Percentiles rank a stretch among this genome's conserved stretches.
Conservation (phyloP, 2,329 filamentous ascomycete species). For the Sarocladiaceae sp. region DNA sequence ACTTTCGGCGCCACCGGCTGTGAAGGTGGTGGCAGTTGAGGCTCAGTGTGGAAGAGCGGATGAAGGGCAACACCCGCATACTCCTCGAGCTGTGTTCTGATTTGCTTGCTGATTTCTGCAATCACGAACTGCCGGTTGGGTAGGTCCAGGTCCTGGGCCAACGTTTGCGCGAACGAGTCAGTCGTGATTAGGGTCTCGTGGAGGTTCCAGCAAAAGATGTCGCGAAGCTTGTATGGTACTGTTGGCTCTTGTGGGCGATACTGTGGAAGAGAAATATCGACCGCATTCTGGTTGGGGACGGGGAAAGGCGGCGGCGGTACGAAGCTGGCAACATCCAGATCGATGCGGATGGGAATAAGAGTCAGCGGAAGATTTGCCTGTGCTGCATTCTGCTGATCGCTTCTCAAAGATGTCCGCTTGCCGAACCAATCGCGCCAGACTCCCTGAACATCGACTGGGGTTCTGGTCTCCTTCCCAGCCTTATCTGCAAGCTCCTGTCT, state of each 20-base stretch:
- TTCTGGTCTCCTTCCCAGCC: slow-evolving; percentile 74
- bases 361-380: slow-evolving; percentile 79
- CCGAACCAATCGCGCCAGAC: slow-evolving; percentile 97
- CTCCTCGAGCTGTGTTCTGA: slow-evolving; percentile 91
- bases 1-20: slow-evolving; percentile 12
- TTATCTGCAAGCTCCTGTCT: slow-evolving; percentile 66
- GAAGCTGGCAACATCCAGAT: slow-evolving; percentile 83
- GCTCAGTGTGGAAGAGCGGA: slow-evolving; percentile 74
- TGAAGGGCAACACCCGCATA: slow-evolving; percentile 93
- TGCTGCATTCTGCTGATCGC: slow-evolving; percentile 57
- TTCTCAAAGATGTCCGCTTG: slow-evolving; percentile 54
- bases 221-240: slow-evolving; percentile 82
- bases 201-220: slow-evolving; percentile 97
- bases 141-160: slow-evolving; percentile 91
- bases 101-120: slow-evolving; percentile 84
- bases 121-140: slow-evolving; percentile 69
- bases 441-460: slow-evolving; percentile 79
- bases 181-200: slow-evolving; percentile 93
- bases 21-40: slow-evolving; percentile 23
- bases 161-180: slow-evolving; percentile 86
- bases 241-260: slow-evolving; percentile 78
- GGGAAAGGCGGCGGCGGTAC: slow-evolving; percentile 59
- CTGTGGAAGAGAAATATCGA: slow-evolving; percentile 70
- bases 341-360: slow-evolving; percentile 92
- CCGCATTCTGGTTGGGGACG: slow-evolving; percentile 54